Base-by-base conservation (phyloP, 192 early-diverging fungal species). In the Linnemannia hyalina region DNA sequence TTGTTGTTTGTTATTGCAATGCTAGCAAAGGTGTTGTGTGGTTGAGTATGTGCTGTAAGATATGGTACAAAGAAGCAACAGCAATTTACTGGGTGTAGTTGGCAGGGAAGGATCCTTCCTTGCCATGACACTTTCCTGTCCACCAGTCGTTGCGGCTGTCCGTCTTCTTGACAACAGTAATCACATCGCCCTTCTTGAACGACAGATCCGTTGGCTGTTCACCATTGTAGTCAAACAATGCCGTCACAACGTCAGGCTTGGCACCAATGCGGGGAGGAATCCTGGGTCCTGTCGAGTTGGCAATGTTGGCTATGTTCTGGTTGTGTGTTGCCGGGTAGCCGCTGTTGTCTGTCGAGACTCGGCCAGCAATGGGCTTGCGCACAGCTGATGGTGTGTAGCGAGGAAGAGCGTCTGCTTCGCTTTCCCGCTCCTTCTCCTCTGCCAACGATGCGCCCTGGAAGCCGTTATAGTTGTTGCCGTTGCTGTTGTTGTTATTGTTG, bases 91-190 rank as follows among this genome's bases (percentile, higher is more conserved):
- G 75, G n/a, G 93, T 91, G 89, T 95, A 97, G 85, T 96, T 96
- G 47, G 93, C 95, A 13, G 96, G 96, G 89, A 97, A 96, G 26
- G 85, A 88, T 16, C 96, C 97, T 55, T 87, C 89, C 57, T 76
- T 79, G 46, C 94, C 96, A 40, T 92, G 89, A 74, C 92, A 89
- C 63, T 68, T 85, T 41, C 97, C 98, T 41, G 93, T 92, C 98
- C 97, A 99, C 98, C 98, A 99, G 81, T 97, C 96, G 82, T 97
- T 94, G 46, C 87, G 90, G 42, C 90, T 90, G 2, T 92, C 91
- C 3, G 95, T 94, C 75, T 93, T 92, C 80, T 94, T 92, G 41
- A 93, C 68, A 18, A 99, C 93, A 6, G 90, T 93, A 82, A 99
- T 98, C 38, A 93, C 83, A 83, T 99, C 97, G 70, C 96, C 97